Evolutionary conservation across 2,329 filamentous ascomycete species (phyloP).

Genomic region (Hymenoscyphus occultus): DNA sequence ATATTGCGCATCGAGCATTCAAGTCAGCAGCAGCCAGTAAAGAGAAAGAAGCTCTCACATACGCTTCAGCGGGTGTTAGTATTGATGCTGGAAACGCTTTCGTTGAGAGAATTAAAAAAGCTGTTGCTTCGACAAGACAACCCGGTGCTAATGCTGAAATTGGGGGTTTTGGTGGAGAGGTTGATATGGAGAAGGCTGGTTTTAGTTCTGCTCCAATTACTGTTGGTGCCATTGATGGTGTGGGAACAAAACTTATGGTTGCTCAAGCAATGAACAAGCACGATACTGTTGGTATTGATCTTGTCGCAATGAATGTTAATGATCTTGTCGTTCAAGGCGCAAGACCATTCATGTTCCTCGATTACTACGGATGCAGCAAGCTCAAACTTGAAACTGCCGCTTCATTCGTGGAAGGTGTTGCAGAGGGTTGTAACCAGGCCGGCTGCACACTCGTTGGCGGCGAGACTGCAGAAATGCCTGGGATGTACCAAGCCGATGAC

Average conservation of each 20-base stretch:
- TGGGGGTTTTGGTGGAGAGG: constrained; percentile 88
- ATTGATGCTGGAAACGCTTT: constrained; percentile 93
- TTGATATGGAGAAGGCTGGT: constrained; percentile 73
- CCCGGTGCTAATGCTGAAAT: constrained; percentile 90
- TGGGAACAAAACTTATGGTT: constrained; percentile 95
- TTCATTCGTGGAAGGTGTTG: constrained; percentile 88
- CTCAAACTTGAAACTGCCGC: constrained; percentile 75
- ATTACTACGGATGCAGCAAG: constrained; percentile 94
- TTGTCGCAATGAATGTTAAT: constrained; percentile 98
- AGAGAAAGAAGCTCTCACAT: constrained; percentile 64
- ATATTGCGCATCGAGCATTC: constrained; percentile 81
- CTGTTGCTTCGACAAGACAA: constrained; percentile 79
- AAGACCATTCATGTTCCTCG: constrained; percentile 91
- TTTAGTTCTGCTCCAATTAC: constrained; percentile 74
- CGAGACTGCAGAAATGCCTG: constrained; percentile 98
- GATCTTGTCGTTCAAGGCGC: constrained; percentile 95
- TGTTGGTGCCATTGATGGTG: constrained; percentile 93
- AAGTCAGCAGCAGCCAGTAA: constrained; percentile 38
- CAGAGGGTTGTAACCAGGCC: constrained; percentile 78
- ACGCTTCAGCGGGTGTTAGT: constrained; percentile 88
- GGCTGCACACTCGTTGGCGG: constrained; percentile 92
- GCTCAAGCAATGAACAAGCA: constrained; percentile 88
- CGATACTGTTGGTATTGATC: constrained; percentile 90
- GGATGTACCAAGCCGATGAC: constrained; percentile 78
- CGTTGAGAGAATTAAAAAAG: constrained; percentile 85